Evolutionary conservation across 345 rosid species (phyloP).

Genomic region (Eucalyptus erythrocorys): DNA sequence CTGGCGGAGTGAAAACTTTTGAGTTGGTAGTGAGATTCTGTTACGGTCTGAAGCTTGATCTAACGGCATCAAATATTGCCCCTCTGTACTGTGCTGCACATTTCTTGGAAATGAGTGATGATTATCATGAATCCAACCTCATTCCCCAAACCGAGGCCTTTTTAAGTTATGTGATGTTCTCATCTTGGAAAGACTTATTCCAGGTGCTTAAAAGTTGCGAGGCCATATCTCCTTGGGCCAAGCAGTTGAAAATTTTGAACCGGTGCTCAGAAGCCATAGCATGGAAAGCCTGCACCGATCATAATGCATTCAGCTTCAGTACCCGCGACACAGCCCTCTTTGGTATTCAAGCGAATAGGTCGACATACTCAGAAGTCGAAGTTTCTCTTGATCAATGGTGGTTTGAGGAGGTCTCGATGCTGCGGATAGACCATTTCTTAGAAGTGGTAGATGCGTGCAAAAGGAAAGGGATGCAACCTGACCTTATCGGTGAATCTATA

Average conservation of each 20-base stretch:
- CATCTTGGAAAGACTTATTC: constrained; percentile 41
- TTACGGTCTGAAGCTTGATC: constrained; percentile 39
- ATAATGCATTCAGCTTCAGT: background rate
- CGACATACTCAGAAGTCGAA: background rate
- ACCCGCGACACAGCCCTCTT: background rate
- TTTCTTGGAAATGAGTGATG: constrained; percentile 51
- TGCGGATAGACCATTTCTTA: constrained; percentile 48
- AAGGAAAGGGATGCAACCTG: constrained; percentile 15
- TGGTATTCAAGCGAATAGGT: background rate
- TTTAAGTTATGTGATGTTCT: constrained; percentile 12
- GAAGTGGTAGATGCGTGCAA: constrained; percentile 32
- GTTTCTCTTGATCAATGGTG: constrained; percentile 23
- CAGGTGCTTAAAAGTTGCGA: constrained; percentile 35
- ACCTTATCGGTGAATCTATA: constrained; percentile 34
- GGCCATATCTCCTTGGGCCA: constrained; percentile 23
- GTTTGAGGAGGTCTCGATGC: constrained; percentile 38
- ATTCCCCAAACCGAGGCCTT: constrained; percentile 27
- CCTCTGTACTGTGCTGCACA: constrained; percentile 31
- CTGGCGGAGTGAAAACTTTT: constrained; percentile 34
- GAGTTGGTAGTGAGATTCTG: constrained; percentile 34
- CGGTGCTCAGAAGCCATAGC: constrained; percentile 44
- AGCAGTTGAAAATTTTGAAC: constrained; percentile 17
- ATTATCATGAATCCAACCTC: constrained; percentile 28
- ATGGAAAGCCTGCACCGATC: constrained; percentile 24
- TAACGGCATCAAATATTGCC: constrained; percentile 28